Evolutionary conservation across 1,284 basidiomycete species (phyloP).

Genomic region (Cystobasidium sp.): DNA sequence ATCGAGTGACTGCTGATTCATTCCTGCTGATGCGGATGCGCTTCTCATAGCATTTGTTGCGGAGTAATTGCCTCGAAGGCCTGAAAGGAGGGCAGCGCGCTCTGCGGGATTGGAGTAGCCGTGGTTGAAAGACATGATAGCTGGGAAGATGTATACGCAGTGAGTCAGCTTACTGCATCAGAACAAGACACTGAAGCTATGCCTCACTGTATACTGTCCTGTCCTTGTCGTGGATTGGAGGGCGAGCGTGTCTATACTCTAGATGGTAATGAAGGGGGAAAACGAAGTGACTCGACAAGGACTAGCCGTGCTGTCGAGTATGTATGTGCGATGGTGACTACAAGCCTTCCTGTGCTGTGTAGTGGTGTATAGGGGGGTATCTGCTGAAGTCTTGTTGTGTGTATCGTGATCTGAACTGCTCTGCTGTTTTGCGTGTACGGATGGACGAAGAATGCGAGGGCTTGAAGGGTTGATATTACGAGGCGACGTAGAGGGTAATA

Average conservation of each 20-base stretch:
- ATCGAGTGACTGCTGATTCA: slow-evolving; percentile 23
- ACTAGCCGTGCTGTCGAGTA: slow-evolving; percentile 18
- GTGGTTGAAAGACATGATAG: slow-evolving; percentile 27
- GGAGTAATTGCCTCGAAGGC: slow-evolving; percentile 10
- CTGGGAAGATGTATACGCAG: background rate
- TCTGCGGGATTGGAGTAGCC: slow-evolving; percentile 11
- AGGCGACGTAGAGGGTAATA: background rate
- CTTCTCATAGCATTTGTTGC: slow-evolving; percentile 12
- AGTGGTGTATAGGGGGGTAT: background rate
- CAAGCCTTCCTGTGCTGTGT: slow-evolving; percentile 10
- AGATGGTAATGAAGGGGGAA: background rate
- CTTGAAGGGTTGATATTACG: slow-evolving; percentile 2
- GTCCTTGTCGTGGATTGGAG: background rate
- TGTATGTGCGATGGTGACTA: background rate
- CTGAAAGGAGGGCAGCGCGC: slow-evolving; percentile 29
- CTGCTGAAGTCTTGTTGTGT: slow-evolving; percentile 2
- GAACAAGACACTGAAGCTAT: background rate
- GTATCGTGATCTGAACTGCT: background rate
- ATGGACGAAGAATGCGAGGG: background rate
- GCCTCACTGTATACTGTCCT: background rate
- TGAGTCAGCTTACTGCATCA: background rate
- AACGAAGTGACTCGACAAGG: slow-evolving; percentile 1
- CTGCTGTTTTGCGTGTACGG: background rate
- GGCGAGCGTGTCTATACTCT: slow-evolving; percentile 31
- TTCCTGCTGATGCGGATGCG: background rate